Evolutionary conservation across 352 stramenopile genomes (phyloP).

Genomic region (Pythium pyrilobum): DNA sequence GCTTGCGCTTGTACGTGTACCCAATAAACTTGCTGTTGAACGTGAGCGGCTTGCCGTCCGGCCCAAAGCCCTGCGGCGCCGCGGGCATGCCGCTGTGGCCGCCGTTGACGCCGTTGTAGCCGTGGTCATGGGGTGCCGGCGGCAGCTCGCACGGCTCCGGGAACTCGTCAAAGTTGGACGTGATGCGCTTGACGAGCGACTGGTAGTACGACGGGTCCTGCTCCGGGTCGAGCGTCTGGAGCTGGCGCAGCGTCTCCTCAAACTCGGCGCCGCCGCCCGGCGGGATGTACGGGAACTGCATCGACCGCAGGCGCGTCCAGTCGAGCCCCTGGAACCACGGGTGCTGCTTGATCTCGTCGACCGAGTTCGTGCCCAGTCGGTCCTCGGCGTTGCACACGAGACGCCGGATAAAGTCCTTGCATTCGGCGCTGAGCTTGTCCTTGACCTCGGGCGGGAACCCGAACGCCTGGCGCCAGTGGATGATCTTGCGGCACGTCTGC

Average conservation of each 20-base stretch:
- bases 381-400: conserved; percentile 94
- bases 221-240: conserved; percentile 74
- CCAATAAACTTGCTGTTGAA: conserved; percentile 90
- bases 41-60: conserved; percentile 75
- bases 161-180: conserved; percentile 98
- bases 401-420: conserved; percentile 89
- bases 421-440: conserved; percentile 63
- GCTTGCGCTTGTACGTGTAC: conserved; percentile 89
- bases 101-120: conserved; percentile 16
- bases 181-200: conserved; percentile 89
- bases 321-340: conserved; percentile 96
- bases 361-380: conserved; percentile 89
- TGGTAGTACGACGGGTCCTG: conserved; percentile 67
- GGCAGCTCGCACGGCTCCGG: conserved; percentile 75
- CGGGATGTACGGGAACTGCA: conserved; percentile 88
- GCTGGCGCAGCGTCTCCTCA: conserved; percentile 86
- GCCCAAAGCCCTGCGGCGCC: conserved; percentile 36
- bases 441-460: conserved; percentile 68
- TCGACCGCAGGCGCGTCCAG: conserved; percentile 82
- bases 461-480: conserved; percentile 86
- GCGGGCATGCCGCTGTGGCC: conserved; percentile 26
- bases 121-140: conserved; percentile 16
- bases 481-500: conserved; percentile 95
- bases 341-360: conserved; percentile 96
- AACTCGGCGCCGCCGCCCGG: conserved; percentile 85